Evolutionary conservation across 1,284 basidiomycete genomes (phyloP), one percentile per base, ranked within the genome.

Genomic region (Serendipita sp.): DNA sequence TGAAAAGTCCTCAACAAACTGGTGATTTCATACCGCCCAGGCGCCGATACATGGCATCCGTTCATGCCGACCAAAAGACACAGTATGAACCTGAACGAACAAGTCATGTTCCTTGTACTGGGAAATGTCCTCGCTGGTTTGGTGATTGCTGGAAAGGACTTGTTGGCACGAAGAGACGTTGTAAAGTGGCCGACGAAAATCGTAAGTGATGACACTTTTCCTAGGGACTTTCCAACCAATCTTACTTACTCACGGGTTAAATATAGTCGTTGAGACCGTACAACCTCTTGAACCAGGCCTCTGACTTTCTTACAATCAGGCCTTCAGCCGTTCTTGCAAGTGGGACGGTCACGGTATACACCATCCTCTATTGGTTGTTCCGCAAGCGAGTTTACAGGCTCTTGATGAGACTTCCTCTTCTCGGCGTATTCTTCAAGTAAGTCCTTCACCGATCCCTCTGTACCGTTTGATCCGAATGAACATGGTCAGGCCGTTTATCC

Each of bases 141-240:
- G 5, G 26, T 58, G 8, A 17, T 58, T 12, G 53, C 53, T 22
- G 32, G 4, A 10, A 58, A 35, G 30, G 53, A 58, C 32, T 26
- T 58, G 34, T 34, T 58, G 22, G 5, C 6, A 30, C 17, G 53
- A 4, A 12, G 53, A n/a, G 53, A 29, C 22, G 30, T 34, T 8
- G 53, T 58, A 12, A 58, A 35, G 30, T 58, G 53, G 53, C 53
- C 53, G 10, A 30, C 53, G 10, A 58, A 58, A n/a, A 34, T 58
- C 8, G 53, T 58, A 26, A 35, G 53, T 58, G 17, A 26, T 35
- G 53, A 58, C 22, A 22, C 22, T 22, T 22, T 22, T 22, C 22
- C 22, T 22, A 22, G 22, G 22, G 22, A 22, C 22, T 22, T 22
- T 22, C 22, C 22, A 22, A 22, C 22, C 22, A 22, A 22, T 22